phyloP scores from a whole-genome alignment of 2,329 filamentous ascomycete species.

The Shiraia sp. region DNA sequence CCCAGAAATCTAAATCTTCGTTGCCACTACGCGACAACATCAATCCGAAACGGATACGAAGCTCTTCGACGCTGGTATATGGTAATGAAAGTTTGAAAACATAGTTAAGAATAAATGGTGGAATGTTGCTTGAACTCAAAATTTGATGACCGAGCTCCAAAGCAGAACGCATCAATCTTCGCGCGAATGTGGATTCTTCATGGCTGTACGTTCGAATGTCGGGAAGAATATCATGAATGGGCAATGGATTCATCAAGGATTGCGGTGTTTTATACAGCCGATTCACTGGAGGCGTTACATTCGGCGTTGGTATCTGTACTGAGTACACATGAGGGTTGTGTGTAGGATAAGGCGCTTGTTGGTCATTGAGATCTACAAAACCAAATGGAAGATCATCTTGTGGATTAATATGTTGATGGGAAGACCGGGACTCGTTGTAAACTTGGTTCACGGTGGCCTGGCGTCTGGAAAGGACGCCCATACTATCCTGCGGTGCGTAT shows the following conservation, averaged over 20 bases:
- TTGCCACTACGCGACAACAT: constrained; percentile 44
- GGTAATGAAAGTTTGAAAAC: constrained; percentile 72
- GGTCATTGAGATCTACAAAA: constrained; percentile 29
- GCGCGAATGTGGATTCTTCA: constrained; percentile 69
- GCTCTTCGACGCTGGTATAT: constrained; percentile 52
- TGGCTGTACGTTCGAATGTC: constrained; percentile 61
- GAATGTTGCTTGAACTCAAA: constrained; percentile 51
- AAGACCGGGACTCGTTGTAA: constrained; percentile 23
- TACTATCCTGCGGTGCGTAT: constrained; percentile 7
- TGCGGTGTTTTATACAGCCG: constrained; percentile 28
- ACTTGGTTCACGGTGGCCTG: constrained; percentile 21
- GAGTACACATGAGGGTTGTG: constrained; percentile 24
- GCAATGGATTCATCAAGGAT: constrained; percentile 1
- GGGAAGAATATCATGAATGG: constrained; percentile 32
- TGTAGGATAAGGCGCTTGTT: constrained; percentile 16
- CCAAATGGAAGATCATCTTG: constrained; percentile 33
- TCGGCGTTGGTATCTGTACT: constrained; percentile 29
- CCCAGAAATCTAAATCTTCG: constrained; percentile 62
- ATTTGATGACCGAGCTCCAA: constrained; percentile 66
- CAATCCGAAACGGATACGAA: constrained; percentile 45
- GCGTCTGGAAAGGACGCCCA: constrained; percentile 13
- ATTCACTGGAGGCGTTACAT: constrained; percentile 29
- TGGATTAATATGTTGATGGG: constrained; percentile 4
- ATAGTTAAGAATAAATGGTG: constrained; percentile 42
- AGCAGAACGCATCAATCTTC: constrained; percentile 68